A percentile compares a stretch with the other conserved stretches of the same genome.
Conservation (phyloP, 106 monocot genomes). For the Allium fistulosum region DNA sequence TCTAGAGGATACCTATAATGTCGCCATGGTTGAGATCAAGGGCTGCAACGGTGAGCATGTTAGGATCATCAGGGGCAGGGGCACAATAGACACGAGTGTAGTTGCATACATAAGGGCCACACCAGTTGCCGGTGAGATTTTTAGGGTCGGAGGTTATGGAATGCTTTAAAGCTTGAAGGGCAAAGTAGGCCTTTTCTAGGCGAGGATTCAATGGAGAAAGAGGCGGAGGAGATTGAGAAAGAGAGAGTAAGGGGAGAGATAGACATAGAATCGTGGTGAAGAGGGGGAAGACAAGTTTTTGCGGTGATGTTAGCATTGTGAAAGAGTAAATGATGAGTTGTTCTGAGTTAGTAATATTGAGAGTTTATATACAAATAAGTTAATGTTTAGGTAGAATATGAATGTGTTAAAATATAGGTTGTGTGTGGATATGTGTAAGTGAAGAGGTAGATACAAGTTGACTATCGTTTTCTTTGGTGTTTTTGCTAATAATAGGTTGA, state of each 20-base stretch:
- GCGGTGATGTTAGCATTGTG: not conserved
- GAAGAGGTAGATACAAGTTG: not conserved
- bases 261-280: not conserved
- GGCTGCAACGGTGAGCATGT: not conserved
- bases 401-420: not conserved
- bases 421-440: not conserved
- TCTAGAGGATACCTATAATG: slow-evolving; percentile 14
- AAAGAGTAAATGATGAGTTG: not conserved
- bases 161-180: slow-evolving; percentile 42
- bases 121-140: slow-evolving; percentile 40
- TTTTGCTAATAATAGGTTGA: not conserved
- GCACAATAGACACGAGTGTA: slow-evolving; percentile 56
- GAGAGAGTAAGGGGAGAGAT: not conserved
- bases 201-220: slow-evolving; percentile 21
- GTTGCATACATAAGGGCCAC: slow-evolving; percentile 44
- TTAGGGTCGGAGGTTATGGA: slow-evolving; percentile 36
- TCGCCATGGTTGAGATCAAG: slow-evolving; percentile 10
- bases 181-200: slow-evolving; percentile 33
- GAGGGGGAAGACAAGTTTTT: not conserved
- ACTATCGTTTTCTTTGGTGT: not conserved
- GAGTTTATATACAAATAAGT: not conserved
- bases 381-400: not conserved
- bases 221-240: not conserved
- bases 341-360: not conserved
- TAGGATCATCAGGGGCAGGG: slow-evolving; percentile 20